Conservation (phyloP, 441 rosid genomes). For the Viola pubescens region DNA sequence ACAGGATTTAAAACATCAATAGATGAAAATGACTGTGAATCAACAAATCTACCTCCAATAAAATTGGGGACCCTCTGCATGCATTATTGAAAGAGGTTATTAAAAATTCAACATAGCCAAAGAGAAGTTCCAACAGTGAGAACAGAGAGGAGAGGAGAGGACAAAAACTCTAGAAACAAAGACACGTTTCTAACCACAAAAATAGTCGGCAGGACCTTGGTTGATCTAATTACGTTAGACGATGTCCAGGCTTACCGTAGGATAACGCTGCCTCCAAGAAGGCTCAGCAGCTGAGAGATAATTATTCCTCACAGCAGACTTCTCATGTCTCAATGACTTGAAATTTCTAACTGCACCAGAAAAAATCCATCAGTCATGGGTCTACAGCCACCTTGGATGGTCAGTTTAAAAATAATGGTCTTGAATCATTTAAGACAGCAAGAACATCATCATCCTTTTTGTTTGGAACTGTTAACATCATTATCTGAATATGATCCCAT, state of each 20-base stretch:
- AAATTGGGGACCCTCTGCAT: constrained; percentile 79
- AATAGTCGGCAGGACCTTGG: constrained; percentile 13
- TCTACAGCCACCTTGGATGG: no score
- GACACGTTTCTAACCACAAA: constrained; percentile 8
- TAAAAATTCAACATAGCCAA: constrained; percentile 17
- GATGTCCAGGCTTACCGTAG: constrained; percentile 40
- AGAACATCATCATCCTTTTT: no score
- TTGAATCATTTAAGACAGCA: no score
- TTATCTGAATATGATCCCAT: constrained; percentile 1
- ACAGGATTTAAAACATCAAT: constrained; percentile 85
- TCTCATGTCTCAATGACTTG: constrained; percentile 42
- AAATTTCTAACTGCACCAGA: constrained; percentile 40
- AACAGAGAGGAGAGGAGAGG: background rate
- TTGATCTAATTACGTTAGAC: constrained; percentile 15
- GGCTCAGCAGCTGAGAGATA: constrained; percentile 36
- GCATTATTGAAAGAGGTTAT: constrained; percentile 5
- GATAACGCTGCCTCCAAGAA: constrained; percentile 41
- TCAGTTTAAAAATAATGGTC: no score
- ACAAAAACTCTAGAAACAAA: constrained; percentile 5
- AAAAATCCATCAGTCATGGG: constrained; percentile 4
- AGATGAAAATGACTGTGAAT: constrained; percentile 45
- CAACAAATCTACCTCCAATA: constrained; percentile 74
- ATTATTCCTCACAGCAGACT: constrained; percentile 32
- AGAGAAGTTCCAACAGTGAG: background rate
- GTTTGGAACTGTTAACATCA: background rate